Base-by-base conservation (phyloP, 345 rosid genomes). In the Turritis glabra region DNA sequence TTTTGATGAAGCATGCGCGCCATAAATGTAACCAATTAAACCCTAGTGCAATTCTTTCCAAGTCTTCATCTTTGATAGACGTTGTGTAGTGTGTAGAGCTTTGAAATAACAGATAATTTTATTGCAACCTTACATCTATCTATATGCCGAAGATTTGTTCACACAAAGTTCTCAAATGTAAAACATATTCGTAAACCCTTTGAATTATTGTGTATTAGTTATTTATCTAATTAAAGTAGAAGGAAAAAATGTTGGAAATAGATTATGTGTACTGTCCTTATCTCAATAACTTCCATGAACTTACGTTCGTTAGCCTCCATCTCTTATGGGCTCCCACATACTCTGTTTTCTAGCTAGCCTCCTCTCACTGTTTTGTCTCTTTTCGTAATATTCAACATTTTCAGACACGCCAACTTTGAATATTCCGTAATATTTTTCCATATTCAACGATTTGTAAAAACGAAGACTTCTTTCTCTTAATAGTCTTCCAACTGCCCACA, bases 401-500 rank as follows among this genome's bases (percentile, higher is more conserved):
- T 44, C 76, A 71, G 37, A 71, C 77, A 56, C 75, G 61, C 77
- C 80, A 77, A 71, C 67, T 77, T 77, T 71, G 80, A 77, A 72
- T 65, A 23, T 77, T 64, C 77, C 22, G 33, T 75, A 23, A 30
- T 63, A 12, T 46, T 44, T 74, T 55, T 53, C 29, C 47, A 48
- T 51, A 46, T 58, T 77, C 77, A 71, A 77, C 48, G 56, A 40
- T 58, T 27, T 69, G 35, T 56, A 55, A 38, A 51, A 68, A 7
- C 23, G 29, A 70, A 64, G 72, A 77, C 80, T 63, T 70, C 50
- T 65, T 30, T 46, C 17, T 52, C 8, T 54, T 43, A 60, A 22
- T 71, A 72, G 48, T 72, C 73, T 48, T 66, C 41, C 73, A 66
- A 18, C 81, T 72, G 8, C 73, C 64, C n/a, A 65, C 76, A 44